phyloP scores from a whole-genome alignment of 768 basidiomycete species.

The Rickenella mellea region DNA sequence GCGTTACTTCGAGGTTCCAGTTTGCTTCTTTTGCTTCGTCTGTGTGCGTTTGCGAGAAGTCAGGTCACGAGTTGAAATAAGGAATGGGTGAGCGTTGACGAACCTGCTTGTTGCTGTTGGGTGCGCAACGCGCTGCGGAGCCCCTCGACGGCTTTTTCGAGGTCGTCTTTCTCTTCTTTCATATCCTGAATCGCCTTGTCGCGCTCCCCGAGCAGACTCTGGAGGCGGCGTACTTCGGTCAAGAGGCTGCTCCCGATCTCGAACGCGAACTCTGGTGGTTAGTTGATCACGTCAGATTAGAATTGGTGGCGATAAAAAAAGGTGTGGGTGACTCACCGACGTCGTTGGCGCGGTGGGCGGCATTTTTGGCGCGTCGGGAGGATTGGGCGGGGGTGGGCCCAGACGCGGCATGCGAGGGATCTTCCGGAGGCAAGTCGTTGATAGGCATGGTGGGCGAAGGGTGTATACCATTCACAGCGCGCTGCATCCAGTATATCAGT shows the following conservation, averaged over 20 bases:
- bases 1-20: conserved; percentile 93
- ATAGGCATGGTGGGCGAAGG: conserved; percentile 36
- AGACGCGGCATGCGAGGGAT: conserved; percentile 43
- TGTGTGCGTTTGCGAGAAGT: conserved; percentile 21
- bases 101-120: conserved; percentile 76
- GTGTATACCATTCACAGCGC: conserved; percentile 31
- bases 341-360: conserved; percentile 82
- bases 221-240: conserved; percentile 85
- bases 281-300: conserved; percentile 11
- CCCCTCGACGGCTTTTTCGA: conserved; percentile 70
- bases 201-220: conserved; percentile 82
- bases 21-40: conserved; percentile 98
- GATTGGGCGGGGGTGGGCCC: conserved; percentile 79
- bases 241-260: conserved; percentile 92
- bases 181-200: conserved; percentile 89
- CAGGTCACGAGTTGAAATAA: neutral
- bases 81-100: conserved; percentile 12
- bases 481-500: conserved; percentile 21
- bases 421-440: conserved; percentile 48
- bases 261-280: conserved; percentile 80
- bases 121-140: conserved; percentile 64
- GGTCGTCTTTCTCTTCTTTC: conserved; percentile 86
- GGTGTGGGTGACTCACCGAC: conserved; percentile 49
- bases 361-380: conserved; percentile 78
- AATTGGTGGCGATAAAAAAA: conserved; percentile 7